Percentiles rank a stretch among this genome's conserved stretches.
Conservation (phyloP, 208 protist genomes). For the Leishmania martiniquensis region DNA sequence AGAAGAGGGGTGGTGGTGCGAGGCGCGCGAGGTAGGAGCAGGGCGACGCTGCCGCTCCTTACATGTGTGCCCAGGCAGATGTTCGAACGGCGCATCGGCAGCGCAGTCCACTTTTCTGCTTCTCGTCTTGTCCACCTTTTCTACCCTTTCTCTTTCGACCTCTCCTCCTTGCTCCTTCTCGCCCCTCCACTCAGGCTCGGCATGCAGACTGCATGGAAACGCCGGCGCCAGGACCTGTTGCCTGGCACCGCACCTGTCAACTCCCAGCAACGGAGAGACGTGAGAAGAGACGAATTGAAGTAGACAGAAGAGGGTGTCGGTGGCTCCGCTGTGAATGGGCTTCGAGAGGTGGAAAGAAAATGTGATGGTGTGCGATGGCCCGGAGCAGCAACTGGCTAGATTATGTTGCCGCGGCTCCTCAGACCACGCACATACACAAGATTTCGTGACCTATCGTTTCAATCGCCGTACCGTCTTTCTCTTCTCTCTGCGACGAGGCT, state of each 20-base stretch:
- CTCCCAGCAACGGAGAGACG: background rate
- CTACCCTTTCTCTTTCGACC: background rate
- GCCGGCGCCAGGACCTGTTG: background rate
- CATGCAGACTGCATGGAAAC: background rate
- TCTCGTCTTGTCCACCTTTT: background rate
- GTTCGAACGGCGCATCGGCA: background rate
- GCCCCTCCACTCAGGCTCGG: background rate
- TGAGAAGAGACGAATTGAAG: background rate
- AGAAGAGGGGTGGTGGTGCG: background rate
- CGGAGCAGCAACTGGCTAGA: conserved; percentile 27
- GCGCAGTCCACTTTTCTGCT: background rate
- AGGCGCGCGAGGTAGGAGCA: background rate
- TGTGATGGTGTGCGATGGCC: background rate
- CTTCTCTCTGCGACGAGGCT: too few relatives aligned
- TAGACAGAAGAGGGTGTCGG: background rate
- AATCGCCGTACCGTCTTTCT: background rate
- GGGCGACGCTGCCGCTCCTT: background rate
- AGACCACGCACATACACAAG: too few relatives aligned
- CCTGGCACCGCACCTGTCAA: background rate
- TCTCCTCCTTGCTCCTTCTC: background rate
- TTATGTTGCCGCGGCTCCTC: conserved; percentile 12
- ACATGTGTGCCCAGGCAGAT: background rate
- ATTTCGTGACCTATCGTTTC: background rate
- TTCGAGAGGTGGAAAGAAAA: background rate
- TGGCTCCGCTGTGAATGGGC: background rate